These are phyloP conservation scores for Hansfordia pulvinata DNA, from an alignment of 2,329 filamentous ascomycete genomes.

Conservation along the genomic window DNA sequence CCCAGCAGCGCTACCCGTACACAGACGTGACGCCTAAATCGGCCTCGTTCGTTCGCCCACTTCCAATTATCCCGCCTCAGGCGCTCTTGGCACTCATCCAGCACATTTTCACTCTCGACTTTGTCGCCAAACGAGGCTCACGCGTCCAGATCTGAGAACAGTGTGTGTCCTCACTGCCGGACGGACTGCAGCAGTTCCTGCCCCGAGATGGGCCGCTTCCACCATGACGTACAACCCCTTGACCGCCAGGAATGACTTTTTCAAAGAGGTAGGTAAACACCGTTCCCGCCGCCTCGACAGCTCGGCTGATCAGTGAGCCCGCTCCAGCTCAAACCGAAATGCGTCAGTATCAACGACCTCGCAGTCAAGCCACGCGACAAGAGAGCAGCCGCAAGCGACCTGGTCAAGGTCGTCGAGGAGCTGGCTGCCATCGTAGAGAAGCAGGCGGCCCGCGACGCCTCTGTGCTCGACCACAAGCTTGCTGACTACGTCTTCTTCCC, in stretches of 20 bases:
- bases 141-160: too few relatives aligned
- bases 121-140: too few relatives aligned
- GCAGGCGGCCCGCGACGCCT: slow-evolving; percentile 27
- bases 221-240: too few relatives aligned
- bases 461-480: slow-evolving; percentile 61
- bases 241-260: slow-evolving; percentile 15
- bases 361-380: slow-evolving; percentile 33
- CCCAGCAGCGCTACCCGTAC: too few relatives aligned
- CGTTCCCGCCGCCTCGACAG: not conserved
- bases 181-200: too few relatives aligned
- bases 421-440: slow-evolving; percentile 31
- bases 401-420: slow-evolving; percentile 30
- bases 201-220: too few relatives aligned
- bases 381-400: slow-evolving; percentile 23
- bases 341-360: slow-evolving; percentile 44
- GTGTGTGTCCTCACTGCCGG: too few relatives aligned
- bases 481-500: slow-evolving; percentile 95
- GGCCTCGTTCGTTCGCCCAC: too few relatives aligned
- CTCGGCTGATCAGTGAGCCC: slow-evolving; percentile 1
- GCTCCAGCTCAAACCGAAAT: slow-evolving; percentile 47
- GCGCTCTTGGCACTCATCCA: too few relatives aligned
- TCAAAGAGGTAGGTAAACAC: slow-evolving; percentile 13
- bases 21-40: too few relatives aligned
- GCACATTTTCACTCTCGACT: too few relatives aligned
- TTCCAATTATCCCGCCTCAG: too few relatives aligned